These are phyloP conservation scores for Tetradesmus obliquus DNA, from an alignment of 139 green algal species.

Conservation along the genomic window DNA sequence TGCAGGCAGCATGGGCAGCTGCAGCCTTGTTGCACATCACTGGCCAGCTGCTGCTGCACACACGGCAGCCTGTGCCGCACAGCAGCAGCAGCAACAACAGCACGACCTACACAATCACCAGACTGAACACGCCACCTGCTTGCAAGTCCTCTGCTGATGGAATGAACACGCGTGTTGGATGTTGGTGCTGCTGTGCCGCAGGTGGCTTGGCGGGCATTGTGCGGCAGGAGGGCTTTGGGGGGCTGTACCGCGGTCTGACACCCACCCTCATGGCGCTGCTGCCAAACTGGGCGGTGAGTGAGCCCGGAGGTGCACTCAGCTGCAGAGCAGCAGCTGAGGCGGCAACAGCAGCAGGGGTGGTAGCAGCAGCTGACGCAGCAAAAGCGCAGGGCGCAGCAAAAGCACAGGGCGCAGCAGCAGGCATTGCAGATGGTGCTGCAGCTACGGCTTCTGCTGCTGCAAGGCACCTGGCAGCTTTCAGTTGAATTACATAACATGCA, in stretches of 20 bases:
- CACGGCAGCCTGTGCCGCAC: no score
- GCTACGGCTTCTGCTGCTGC: background rate
- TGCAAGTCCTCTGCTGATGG: constrained; percentile 6
- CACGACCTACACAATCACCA: no score
- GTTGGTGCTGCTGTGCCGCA: constrained; percentile 44
- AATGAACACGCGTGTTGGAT: background rate
- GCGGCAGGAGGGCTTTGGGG: constrained; percentile 81
- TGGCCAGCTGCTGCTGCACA: no score
- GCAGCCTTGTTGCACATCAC: no score
- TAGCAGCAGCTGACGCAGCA: background rate
- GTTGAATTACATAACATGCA: no score
- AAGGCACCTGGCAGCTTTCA: background rate
- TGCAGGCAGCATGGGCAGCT: no score
- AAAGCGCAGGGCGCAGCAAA: background rate
- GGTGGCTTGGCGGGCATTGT: constrained; percentile 86
- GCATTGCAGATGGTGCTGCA: background rate
- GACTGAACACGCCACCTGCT: background rate
- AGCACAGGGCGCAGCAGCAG: background rate
- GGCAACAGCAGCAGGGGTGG: background rate
- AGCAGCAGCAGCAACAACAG: no score
- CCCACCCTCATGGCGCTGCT: constrained; percentile 96
- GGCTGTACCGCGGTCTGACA: constrained; percentile 93
- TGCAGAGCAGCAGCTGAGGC: background rate
- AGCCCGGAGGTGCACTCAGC: background rate
- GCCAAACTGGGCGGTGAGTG: constrained; percentile 96